Evolutionary conservation across 2,329 filamentous ascomycete species (phyloP).

Genomic region (Penicillium sp.): DNA sequence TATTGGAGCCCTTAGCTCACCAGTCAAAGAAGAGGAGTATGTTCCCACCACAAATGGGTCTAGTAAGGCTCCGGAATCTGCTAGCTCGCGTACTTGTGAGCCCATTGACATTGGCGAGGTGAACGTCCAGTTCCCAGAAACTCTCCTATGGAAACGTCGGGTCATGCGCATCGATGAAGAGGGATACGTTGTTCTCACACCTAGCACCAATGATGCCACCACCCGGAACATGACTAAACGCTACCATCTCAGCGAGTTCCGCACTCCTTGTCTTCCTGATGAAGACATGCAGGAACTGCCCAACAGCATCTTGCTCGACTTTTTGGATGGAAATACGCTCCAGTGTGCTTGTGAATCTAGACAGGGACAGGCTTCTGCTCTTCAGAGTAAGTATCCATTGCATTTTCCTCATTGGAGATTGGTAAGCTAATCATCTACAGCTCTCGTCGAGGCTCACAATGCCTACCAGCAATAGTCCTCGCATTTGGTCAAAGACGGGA

Average conservation of each 20-base stretch:
- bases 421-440: conserved; percentile 21
- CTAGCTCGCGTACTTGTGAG: conserved; percentile 33
- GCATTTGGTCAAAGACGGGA: conserved; percentile 2
- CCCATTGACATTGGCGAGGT: conserved; percentile 73
- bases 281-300: conserved; percentile 87
- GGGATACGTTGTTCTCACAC: conserved; percentile 72
- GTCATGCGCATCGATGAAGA: conserved; percentile 75
- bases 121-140: conserved; percentile 95
- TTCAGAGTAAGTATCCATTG: conserved; percentile 40
- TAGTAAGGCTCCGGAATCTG: conserved; percentile 38
- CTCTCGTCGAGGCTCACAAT: conserved; percentile 37
- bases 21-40: conserved; percentile 30
- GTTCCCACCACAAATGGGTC: conserved; percentile 8
- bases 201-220: conserved; percentile 54
- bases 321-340: conserved; percentile 53
- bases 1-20: conserved; percentile 29
- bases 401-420: not conserved
- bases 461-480: conserved; percentile 23
- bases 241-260: conserved; percentile 80
- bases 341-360: conserved; percentile 56
- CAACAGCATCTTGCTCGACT: conserved; percentile 64
- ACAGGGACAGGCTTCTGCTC: conserved; percentile 44
- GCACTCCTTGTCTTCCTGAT: conserved; percentile 69
- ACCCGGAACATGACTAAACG: conserved; percentile 60
- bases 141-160: conserved; percentile 88